A percentile compares a stretch with the other conserved stretches of the same genome.
These are phyloP conservation scores for Plantago elongata DNA, from an alignment of 257 asterid species.

Conservation along the genomic window DNA sequence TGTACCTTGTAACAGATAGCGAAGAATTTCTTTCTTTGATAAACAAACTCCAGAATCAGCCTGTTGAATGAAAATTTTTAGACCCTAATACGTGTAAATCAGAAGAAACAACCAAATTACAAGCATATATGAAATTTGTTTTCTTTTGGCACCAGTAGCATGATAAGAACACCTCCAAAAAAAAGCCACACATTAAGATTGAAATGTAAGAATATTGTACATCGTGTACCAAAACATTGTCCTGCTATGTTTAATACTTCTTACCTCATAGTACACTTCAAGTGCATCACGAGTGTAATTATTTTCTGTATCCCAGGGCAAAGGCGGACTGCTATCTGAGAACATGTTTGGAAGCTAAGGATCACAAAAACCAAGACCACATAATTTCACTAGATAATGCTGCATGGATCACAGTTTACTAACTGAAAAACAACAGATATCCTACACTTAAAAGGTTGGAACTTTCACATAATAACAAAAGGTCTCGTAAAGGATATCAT, in stretches of 20 bases:
- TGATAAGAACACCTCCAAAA: no score
- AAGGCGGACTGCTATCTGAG: conserved; percentile 68
- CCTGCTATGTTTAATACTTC: conserved; percentile 13
- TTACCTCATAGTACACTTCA: conserved; percentile 91
- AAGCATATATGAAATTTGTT: no score
- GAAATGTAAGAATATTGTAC: conserved; percentile 1
- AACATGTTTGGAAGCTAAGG: conserved; percentile 84
- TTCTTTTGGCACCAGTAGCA: no score
- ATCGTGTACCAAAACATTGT: conserved; percentile 8
- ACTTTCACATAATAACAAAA: conserved; percentile 8
- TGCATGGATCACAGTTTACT: background rate
- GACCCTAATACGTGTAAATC: conserved; percentile 9
- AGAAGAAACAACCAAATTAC: background rate
- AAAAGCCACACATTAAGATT: background rate
- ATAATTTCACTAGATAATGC: conserved; percentile 5
- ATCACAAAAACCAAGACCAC: conserved; percentile 12
- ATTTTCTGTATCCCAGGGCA: conserved; percentile 75
- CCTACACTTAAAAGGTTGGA: background rate
- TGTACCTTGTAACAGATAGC: conserved; percentile 60
- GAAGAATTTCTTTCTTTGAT: conserved; percentile 52
- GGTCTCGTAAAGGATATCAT: conserved; percentile 63
- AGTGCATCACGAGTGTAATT: conserved; percentile 74
- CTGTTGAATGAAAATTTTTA: conserved; percentile 40
- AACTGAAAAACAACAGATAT: no score
- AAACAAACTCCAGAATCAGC: conserved; percentile 59